These are phyloP conservation scores for Fusarium foetens DNA, from an alignment of 2,329 filamentous ascomycete genomes.

Conservation along the genomic window DNA sequence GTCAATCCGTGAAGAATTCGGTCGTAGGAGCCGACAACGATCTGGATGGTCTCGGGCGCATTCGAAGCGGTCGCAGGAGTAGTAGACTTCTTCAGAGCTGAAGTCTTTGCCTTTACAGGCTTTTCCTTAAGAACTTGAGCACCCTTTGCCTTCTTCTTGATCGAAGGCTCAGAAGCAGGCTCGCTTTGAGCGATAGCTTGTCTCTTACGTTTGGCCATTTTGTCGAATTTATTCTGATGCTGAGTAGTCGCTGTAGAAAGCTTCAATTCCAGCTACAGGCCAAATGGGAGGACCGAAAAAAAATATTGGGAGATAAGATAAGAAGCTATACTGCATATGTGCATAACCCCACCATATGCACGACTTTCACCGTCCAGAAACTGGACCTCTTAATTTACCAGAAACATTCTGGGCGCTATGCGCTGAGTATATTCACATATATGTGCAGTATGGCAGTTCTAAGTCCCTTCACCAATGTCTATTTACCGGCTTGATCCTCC, in stretches of 20 bases:
- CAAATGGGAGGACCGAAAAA: conserved; percentile 34
- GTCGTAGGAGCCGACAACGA: conserved; percentile 94
- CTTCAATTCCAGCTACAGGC: conserved; percentile 8
- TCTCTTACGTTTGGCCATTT: conserved; percentile 64
- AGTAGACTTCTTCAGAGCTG: conserved; percentile 37
- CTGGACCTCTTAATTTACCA: background rate
- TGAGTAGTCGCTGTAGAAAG: conserved; percentile 12
- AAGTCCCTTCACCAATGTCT: conserved; percentile 16
- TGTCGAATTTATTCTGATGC: conserved; percentile 22
- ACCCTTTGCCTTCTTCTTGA: conserved; percentile 46
- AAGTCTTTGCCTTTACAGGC: conserved; percentile 22
- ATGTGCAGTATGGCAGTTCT: conserved; percentile 28
- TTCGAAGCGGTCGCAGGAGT: conserved; percentile 32
- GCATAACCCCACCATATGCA: conserved; percentile 38
- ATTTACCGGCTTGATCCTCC: conserved; percentile 46
- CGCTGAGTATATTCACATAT: conserved; percentile 43
- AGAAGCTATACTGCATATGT: conserved; percentile 30
- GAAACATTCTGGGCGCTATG: conserved; percentile 27
- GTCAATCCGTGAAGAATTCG: conserved; percentile 90
- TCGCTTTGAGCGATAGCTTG: conserved; percentile 47
- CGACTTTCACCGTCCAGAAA: conserved; percentile 6
- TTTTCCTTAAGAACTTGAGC: conserved; percentile 25
- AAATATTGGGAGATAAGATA: conserved; percentile 50
- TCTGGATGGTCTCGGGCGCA: conserved; percentile 74
- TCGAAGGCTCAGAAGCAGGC: conserved; percentile 33